These are phyloP conservation scores for Chrysoporthe puriensis DNA, from an alignment of 2,329 filamentous ascomycete genomes.

Conservation along the genomic window DNA sequence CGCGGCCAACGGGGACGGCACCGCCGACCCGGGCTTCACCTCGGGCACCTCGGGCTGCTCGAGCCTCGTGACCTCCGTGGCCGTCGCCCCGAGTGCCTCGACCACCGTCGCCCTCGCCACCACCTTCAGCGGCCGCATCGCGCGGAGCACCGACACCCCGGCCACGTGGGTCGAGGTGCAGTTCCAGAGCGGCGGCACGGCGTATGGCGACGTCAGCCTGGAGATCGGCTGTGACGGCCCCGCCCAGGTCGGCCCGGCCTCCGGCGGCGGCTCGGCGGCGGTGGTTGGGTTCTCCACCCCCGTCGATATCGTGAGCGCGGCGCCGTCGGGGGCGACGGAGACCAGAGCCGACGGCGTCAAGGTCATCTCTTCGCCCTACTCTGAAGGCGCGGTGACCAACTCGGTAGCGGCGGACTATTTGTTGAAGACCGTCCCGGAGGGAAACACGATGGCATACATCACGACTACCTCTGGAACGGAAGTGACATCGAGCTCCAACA, in stretches of 20 bases:
- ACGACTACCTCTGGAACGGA: conserved; percentile 15
- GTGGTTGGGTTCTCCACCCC: conserved; percentile 16
- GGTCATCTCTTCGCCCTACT: conserved; percentile 22
- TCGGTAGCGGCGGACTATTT: conserved; percentile 21
- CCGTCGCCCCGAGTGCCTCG: conserved; percentile 15
- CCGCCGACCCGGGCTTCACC: conserved; percentile 24
- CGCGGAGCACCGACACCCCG: conserved; percentile 21
- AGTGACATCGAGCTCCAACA: conserved; percentile 24
- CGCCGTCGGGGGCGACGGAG: conserved; percentile 15
- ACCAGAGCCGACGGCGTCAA: conserved; percentile 18
- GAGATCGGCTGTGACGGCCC: conserved; percentile 25
- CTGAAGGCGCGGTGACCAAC: conserved; percentile 14
- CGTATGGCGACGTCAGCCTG: conserved; percentile 24
- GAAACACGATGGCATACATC: conserved; percentile 20
- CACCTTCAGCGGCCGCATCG: conserved; percentile 23
- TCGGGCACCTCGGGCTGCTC: conserved; percentile 22
- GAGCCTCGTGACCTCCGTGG: conserved; percentile 12
- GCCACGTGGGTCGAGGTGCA: conserved; percentile 28
- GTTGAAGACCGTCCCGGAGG: neutral
- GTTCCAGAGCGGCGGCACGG: conserved; percentile 22
- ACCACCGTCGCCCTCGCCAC: conserved; percentile 11
- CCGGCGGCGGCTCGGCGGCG: neutral
- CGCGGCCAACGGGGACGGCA: conserved; percentile 22
- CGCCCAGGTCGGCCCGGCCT: conserved; percentile 16
- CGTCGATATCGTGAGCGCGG: neutral